phyloP scores from a whole-genome alignment of 331 rosid species.

The Dryas integrifolia region DNA sequence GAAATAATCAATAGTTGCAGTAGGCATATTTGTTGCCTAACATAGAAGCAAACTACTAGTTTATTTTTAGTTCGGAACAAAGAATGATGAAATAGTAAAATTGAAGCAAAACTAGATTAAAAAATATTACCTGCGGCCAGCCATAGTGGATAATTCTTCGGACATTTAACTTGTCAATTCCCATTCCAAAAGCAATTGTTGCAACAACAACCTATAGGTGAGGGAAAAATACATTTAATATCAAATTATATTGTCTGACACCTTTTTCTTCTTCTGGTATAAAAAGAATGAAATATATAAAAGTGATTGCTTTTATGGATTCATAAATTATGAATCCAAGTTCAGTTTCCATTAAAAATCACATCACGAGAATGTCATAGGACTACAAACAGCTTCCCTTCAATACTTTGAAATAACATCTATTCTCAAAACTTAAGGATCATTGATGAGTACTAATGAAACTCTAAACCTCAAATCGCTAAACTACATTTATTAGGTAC shows the following conservation, averaged over 20 bases:
- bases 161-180: conserved; percentile 86
- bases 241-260: background rate
- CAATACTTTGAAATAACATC: background rate
- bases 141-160: conserved; percentile 94
- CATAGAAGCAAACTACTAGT: background rate
- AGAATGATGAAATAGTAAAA: background rate
- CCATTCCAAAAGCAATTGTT: conserved; percentile 97
- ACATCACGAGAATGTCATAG: background rate
- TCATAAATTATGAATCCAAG: background rate
- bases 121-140: conserved; percentile 84
- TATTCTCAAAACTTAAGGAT: background rate
- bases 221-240: background rate
- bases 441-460: background rate
- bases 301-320: background rate
- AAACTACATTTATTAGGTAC: background rate
- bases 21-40: background rate
- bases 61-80: background rate
- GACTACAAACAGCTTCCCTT: background rate
- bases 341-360: background rate
- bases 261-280: background rate
- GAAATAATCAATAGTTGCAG: background rate
- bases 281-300: background rate
- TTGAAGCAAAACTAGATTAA: conserved; percentile 12
- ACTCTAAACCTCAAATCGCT: background rate
- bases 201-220: conserved; percentile 82